A percentile compares a stretch with the other conserved stretches of the same genome.
Conservation (phyloP, 2,329 filamentous ascomycete species). For the Exophiala xenobiotica region DNA sequence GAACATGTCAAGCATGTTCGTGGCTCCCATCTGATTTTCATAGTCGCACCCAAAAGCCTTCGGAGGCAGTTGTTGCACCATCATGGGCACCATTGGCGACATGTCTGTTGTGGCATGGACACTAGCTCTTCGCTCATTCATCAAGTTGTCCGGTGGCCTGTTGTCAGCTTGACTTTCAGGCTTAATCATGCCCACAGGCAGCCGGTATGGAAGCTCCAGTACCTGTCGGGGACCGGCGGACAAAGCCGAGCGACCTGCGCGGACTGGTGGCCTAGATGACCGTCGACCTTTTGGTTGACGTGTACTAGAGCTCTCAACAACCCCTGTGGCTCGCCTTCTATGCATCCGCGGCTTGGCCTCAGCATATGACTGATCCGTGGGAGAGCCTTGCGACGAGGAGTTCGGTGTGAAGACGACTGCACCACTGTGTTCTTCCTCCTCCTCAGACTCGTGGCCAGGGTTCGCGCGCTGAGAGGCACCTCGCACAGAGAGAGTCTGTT, state of each 20-base stretch:
- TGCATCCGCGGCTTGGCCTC: constrained; percentile 1
- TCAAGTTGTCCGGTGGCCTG: neutral
- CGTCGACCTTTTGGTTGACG: neutral
- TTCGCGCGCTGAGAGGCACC: neutral
- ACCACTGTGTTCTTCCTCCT: constrained; percentile 2
- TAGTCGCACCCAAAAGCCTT: constrained; percentile 6
- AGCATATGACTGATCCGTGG: constrained; percentile 2
- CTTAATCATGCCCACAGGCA: neutral
- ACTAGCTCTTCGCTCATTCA: neutral
- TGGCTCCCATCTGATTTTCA: constrained; percentile 1
- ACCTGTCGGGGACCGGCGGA: neutral
- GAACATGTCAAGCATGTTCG: constrained; percentile 14
- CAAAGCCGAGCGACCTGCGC: neutral
- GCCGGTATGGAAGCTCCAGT: neutral
- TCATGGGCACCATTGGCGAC: neutral
- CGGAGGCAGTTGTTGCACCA: constrained; percentile 8
- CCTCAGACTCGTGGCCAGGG: constrained; percentile 7
- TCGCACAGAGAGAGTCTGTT: neutral
- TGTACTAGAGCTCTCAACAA: neutral
- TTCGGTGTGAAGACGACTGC: constrained; percentile 10
- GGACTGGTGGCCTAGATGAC: neutral
- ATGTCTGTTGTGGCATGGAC: neutral
- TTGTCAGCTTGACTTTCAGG: neutral
- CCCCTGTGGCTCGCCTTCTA: constrained; percentile 5
- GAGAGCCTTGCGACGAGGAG: constrained; percentile 12